These are phyloP conservation scores for Luzula sylvatica DNA, from an alignment of 176 grass and related monocot species.

Conservation along the genomic window DNA sequence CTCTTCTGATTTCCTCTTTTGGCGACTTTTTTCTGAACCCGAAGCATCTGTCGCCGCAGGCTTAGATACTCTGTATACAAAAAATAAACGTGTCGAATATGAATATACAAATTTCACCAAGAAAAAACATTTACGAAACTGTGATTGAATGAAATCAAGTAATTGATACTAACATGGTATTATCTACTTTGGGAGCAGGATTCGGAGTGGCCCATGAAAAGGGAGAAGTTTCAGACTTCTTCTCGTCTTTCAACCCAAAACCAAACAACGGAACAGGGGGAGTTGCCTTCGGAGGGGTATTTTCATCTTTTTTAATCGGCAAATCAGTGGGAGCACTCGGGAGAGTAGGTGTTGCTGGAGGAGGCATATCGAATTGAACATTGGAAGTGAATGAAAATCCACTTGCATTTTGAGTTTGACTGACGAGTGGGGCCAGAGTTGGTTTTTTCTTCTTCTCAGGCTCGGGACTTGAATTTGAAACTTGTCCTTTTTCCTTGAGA, in stretches of 20 bases:
- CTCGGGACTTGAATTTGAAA: neutral
- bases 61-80: neutral
- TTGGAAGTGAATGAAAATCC: neutral
- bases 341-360: neutral
- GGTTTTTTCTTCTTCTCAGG: neutral
- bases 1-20: slow-evolving; percentile 24
- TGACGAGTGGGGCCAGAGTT: neutral
- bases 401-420: neutral
- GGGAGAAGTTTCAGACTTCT: slow-evolving; percentile 10
- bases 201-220: slow-evolving; percentile 11
- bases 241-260: slow-evolving; percentile 8
- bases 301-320: slow-evolving; percentile 5
- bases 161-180: neutral
- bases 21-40: slow-evolving; percentile 9
- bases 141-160: neutral
- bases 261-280: slow-evolving; percentile 1
- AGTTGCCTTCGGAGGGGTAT: neutral
- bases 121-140: neutral
- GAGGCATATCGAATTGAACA: neutral
- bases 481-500: slow-evolving; percentile 4
- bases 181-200: slow-evolving; percentile 8
- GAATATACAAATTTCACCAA: neutral
- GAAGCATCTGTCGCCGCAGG: neutral
- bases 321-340: neutral
- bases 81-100: slow-evolving; percentile 3